Percentiles rank a stretch among this genome's conserved stretches.
Evolutionary conservation across 2,329 filamentous ascomycete species (phyloP).

Genomic region (Whalleya microplaca): DNA sequence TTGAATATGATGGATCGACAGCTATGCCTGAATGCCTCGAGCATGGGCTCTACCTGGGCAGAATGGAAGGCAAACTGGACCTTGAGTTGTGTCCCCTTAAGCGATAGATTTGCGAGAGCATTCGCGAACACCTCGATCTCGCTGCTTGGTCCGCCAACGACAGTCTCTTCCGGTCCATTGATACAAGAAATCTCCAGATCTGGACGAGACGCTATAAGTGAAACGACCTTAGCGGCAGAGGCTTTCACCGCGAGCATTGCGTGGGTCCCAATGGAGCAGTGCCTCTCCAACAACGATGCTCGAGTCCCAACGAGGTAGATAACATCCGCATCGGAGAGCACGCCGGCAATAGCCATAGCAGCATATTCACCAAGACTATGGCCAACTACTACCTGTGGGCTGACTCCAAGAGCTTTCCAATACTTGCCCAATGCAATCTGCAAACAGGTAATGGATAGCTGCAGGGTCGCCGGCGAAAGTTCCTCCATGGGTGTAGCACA

Average conservation of each 20-base stretch:
- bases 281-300: slow-evolving; percentile 47
- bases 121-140: neutral
- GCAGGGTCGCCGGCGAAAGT: slow-evolving; percentile 30
- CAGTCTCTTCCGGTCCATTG: slow-evolving; percentile 11
- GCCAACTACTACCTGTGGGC: slow-evolving; percentile 25
- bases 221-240: neutral
- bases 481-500: neutral
- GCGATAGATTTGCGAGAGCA: neutral
- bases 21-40: neutral
- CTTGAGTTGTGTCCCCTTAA: neutral
- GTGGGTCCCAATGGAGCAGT: slow-evolving; percentile 7
- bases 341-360: slow-evolving; percentile 60
- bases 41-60: slow-evolving; percentile 13
- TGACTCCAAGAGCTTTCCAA: slow-evolving; percentile 33
- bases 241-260: slow-evolving; percentile 11
- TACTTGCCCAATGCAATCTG: slow-evolving; percentile 43
- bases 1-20: neutral
- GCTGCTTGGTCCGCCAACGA: slow-evolving; percentile 5
- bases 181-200: slow-evolving; percentile 12
- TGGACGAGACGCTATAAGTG: neutral
- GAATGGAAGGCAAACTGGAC: slow-evolving; percentile 18
- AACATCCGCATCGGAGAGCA: slow-evolving; percentile 61
- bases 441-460: slow-evolving; percentile 39
- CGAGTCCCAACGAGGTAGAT: slow-evolving; percentile 61
- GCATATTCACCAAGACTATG: slow-evolving; percentile 8